Conservation (phyloP, 345 rosid species). For the Chamaenerion angustifolium region DNA sequence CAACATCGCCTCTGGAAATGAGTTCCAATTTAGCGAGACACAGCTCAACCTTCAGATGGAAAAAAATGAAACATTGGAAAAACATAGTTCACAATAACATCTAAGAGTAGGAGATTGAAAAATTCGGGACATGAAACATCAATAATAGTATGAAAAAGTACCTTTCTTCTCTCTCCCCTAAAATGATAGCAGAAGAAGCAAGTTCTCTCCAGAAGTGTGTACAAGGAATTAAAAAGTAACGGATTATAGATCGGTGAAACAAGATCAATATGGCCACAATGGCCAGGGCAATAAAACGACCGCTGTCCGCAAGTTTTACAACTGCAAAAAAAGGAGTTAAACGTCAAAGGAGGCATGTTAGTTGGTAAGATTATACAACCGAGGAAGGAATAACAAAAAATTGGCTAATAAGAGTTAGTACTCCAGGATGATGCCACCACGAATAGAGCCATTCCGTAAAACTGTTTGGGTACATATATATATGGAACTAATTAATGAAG, state of each 20-base stretch:
- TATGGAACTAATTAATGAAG: background rate
- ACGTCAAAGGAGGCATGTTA: background rate
- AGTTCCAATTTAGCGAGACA: slow-evolving; percentile 51
- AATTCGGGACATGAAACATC: background rate
- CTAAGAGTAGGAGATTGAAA: background rate
- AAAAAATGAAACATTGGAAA: background rate
- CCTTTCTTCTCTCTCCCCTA: slow-evolving; percentile 24
- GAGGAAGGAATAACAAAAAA: too few species aligned
- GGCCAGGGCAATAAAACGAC: slow-evolving; percentile 60
- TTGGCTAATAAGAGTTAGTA: background rate
- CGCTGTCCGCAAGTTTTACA: slow-evolving; percentile 65
- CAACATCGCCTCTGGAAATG: slow-evolving; percentile 63
- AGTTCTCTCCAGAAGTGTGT: slow-evolving; percentile 41
- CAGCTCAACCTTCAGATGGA: slow-evolving; percentile 37
- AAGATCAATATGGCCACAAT: slow-evolving; percentile 83
- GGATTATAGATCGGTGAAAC: slow-evolving; percentile 65
- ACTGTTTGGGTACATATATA: background rate
- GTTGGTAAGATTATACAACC: background rate
- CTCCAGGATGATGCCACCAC: too few species aligned
- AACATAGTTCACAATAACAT: background rate
- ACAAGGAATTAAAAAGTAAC: slow-evolving; percentile 48
- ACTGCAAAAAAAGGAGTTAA: slow-evolving; percentile 31
- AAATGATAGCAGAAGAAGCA: slow-evolving; percentile 64
- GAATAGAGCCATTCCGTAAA: too few species aligned
- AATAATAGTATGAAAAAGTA: slow-evolving; percentile 10